phyloP scores from a whole-genome alignment of 306 rosid species.

The Lupinus albus region DNA sequence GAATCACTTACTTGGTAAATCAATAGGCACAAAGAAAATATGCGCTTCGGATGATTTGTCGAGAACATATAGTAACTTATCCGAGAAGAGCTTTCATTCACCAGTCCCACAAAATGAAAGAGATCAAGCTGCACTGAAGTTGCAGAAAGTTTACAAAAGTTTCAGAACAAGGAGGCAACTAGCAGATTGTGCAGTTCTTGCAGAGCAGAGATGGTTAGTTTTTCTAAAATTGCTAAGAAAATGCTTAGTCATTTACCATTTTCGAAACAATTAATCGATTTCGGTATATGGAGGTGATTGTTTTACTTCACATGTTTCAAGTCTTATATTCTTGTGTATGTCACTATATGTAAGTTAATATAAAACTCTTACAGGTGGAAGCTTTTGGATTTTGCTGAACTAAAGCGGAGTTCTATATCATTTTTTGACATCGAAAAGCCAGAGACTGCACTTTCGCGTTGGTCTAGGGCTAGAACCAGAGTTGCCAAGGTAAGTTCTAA shows the following conservation, averaged over 20 bases:
- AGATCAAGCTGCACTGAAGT: constrained; percentile 64
- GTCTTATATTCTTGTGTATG: background rate
- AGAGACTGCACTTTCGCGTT: constrained; percentile 78
- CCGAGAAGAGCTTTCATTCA: constrained; percentile 33
- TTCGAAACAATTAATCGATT: no score
- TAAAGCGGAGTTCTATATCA: constrained; percentile 73
- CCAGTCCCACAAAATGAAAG: constrained; percentile 36
- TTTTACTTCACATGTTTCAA: background rate
- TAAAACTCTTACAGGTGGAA: constrained; percentile 71
- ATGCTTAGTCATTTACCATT: no score
- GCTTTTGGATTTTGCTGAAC: constrained; percentile 82
- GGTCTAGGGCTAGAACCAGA: constrained; percentile 82
- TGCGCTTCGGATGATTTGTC: constrained; percentile 30
- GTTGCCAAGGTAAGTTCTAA: constrained; percentile 68
- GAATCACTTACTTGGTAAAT: constrained; percentile 37
- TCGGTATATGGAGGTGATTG: background rate
- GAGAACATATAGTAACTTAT: constrained; percentile 21
- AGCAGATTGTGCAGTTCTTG: constrained; percentile 84
- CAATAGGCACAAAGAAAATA: constrained; percentile 28
- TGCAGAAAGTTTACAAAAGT: constrained; percentile 91
- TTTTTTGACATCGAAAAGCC: constrained; percentile 81
- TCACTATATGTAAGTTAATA: background rate
- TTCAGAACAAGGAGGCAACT: constrained; percentile 75
- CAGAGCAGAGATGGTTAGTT: constrained; percentile 83
- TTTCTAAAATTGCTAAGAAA: constrained; percentile 1